Base-by-base conservation (phyloP, 2,329 filamentous ascomycete genomes). In the Phyllosticta paracitricarpa region DNA sequence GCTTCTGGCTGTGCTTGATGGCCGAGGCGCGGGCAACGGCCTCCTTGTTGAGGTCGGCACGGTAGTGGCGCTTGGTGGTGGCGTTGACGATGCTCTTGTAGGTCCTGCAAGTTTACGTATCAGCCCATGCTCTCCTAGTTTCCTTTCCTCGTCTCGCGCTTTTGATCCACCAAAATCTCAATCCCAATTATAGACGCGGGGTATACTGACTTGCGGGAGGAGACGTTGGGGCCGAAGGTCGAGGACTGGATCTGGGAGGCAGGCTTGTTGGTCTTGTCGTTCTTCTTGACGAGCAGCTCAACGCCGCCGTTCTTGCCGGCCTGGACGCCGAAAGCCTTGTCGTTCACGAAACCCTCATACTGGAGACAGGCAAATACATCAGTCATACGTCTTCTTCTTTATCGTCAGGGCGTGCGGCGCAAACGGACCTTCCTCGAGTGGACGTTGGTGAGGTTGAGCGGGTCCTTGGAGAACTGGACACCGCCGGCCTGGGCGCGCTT, bases 261-360 rank as follows among this genome's bases (percentile, higher is more conserved):
- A 74, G 94, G 93, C 81, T 89, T 84, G 82, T 89, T 84, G 72
- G 78, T 73, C 73, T 84, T 82, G 70, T 82, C 81, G 74, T 82
- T 74, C 82, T 91, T 94, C 89, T 97, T 97, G 84, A 85, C 89
- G 78, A 86, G 82, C 73, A 97, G 79, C 73, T 83, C 81, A 70
- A 97, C 82, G 73, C 87, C 90, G 71, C 89, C 89, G 79, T 93
- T 88, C 78, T 91, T 85, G 70, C 78, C 82, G 71, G 86, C 75
- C 72, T 85, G 79, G 73, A 99, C 80, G 75, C 92, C 91, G 73
- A 97, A 81, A 71, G 94, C 92, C 91, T 96, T 94, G 77, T 87
- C 84, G 83, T 96, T 96, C 79, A 90, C 86, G 79, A 91, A 95
- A 74, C 94, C 94, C 72, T 89, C 89, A 79, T 96, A 85, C 90